Conservation (phyloP, 345 rosid genomes). For the Lepidium sativum region DNA sequence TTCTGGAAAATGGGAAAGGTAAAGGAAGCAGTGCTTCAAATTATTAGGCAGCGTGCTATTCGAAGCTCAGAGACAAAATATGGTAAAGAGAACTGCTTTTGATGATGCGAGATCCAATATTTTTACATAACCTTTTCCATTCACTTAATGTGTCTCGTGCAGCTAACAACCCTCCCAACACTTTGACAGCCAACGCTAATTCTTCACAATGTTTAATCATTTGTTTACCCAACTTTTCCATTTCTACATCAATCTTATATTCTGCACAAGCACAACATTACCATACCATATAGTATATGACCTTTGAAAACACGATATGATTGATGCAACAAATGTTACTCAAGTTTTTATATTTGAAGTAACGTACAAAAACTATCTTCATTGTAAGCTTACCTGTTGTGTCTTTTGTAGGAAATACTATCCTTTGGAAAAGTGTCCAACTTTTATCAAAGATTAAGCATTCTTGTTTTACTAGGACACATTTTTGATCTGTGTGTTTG, state of each 20-base stretch:
- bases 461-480: background rate
- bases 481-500: background rate
- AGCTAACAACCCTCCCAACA: background rate
- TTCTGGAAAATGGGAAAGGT: slow-evolving; percentile 9
- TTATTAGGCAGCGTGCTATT: background rate
- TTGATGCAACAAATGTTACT: too few species aligned
- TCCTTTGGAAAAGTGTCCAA: slow-evolving; percentile 33
- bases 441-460: slow-evolving; percentile 14
- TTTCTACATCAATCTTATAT: background rate
- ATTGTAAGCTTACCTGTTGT: slow-evolving; percentile 3
- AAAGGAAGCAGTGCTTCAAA: slow-evolving; percentile 17
- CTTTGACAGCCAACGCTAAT: background rate
- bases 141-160: background rate
- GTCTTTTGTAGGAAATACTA: slow-evolving; percentile 4
- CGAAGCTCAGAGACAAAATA: background rate
- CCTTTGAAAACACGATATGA: too few species aligned
- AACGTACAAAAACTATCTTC: too few species aligned
- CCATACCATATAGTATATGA: too few species aligned
- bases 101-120: background rate
- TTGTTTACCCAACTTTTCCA: background rate
- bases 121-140: background rate
- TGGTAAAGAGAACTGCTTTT: background rate
- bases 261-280: background rate
- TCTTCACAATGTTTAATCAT: slow-evolving; percentile 12
- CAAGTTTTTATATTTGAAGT: too few species aligned